Base-by-base conservation (phyloP, 106 monocot species). In the Dactylorhiza incarnata region DNA sequence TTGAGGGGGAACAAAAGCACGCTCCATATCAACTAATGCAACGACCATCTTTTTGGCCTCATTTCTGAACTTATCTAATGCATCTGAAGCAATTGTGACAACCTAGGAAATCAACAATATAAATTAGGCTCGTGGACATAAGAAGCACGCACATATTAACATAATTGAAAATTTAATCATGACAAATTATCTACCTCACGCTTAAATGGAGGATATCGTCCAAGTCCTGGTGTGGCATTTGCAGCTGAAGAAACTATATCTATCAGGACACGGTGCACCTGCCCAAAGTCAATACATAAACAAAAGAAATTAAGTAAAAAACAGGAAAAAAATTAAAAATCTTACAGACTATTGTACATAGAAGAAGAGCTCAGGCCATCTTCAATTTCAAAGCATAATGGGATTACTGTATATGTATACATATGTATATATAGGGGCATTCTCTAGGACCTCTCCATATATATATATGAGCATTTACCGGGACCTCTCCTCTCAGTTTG, bases 21-120 rank as follows among this genome's bases (percentile, higher is more conserved):
- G 90, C 73, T 96, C 95, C 95, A 96, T 96, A 82, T 96, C 95
- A 82, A 96, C 90, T 63, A 96, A 81, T 63, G 95, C 95, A 81
- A 96, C 85, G 11, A 96, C 95, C 95, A 96, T 96, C 77, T 90
- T 96, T 79, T 88, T 91, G 8, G 91, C 85, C 71, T 91, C 91
- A 82, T 48, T 88, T 84, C 63, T 88, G 55, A 91, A 91, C 54
- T n/a, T 48, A 20, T 91, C 91, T 75, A 91, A 85, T 52, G 91
- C 91, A 79, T 74, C 53, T 68, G 91, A 82, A 44, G 91, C 91
- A 68, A 91, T 86, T 66, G 83, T 69, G 82, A 91, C 73, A 77
- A 91, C 82, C 91, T 91, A 83, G 55, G 11, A 73, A 77, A 73
- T 71, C 48, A 62, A 49, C 2, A 55, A 8, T 43, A 29, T 65